These are phyloP conservation scores for Mortierella antarctica DNA, from an alignment of 192 early-diverging fungal genomes.

Conservation along the genomic window DNA sequence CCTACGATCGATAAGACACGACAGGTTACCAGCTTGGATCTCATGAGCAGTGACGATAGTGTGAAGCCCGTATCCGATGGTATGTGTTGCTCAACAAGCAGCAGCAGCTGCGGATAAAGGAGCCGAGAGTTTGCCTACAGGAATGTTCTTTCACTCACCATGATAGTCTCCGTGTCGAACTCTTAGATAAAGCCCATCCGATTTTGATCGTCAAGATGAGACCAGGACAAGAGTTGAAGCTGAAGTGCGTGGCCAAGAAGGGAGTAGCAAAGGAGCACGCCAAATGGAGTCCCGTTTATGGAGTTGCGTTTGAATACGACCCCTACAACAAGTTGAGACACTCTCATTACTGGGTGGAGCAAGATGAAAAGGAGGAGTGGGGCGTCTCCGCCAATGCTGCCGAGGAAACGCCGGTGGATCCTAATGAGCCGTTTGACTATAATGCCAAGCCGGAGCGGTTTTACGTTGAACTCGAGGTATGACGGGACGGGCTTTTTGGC, in stretches of 20 bases:
- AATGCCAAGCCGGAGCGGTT: slow-evolving; percentile 83
- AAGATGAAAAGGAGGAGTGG: slow-evolving; percentile 88
- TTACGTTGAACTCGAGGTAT: slow-evolving; percentile 81
- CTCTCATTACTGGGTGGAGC: slow-evolving; percentile 94
- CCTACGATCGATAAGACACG: slow-evolving; percentile 69
- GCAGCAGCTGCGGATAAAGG: not conserved
- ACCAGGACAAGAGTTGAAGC: slow-evolving; percentile 91
- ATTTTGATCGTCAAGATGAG: slow-evolving; percentile 90
- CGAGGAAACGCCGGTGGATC: slow-evolving; percentile 65
- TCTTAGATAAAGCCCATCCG: slow-evolving; percentile 28
- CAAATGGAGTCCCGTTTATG: slow-evolving; percentile 94
- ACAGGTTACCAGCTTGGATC: slow-evolving; percentile 85
- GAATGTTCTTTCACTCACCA: not conserved
- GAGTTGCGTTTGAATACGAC: slow-evolving; percentile 95
- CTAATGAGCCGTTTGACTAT: slow-evolving; percentile 75
- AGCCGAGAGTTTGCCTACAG: slow-evolving; percentile 22
- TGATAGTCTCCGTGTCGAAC: not conserved
- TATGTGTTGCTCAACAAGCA: slow-evolving; percentile 9
- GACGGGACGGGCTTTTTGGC: not conserved
- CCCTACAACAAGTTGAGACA: slow-evolving; percentile 94
- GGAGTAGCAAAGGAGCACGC: slow-evolving; percentile 98
- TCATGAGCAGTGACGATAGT: slow-evolving; percentile 79
- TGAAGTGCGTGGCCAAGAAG: slow-evolving; percentile 95
- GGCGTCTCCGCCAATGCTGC: slow-evolving; percentile 66
- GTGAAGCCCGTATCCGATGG: slow-evolving; percentile 75